Conservation (phyloP, 768 basidiomycete species). For the Lactifluus hygrophoroides region DNA sequence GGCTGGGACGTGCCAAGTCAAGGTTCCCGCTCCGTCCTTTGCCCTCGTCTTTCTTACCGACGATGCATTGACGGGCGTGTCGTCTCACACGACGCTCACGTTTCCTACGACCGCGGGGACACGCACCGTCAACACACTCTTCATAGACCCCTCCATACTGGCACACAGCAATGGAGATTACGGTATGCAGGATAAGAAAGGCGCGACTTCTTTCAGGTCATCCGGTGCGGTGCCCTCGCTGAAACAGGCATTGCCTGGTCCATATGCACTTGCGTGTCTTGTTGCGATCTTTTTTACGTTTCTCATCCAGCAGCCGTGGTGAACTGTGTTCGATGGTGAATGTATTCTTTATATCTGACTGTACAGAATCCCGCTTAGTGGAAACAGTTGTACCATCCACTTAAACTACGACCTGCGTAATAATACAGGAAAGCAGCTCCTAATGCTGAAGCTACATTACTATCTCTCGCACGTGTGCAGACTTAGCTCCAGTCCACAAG, state of each 20-base stretch:
- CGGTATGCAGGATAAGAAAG: constrained; percentile 27
- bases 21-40: constrained; percentile 61
- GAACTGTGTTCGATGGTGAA: not conserved
- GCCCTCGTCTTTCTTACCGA: constrained; percentile 65
- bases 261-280: not conserved
- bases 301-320: not conserved
- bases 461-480: not conserved
- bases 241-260: not conserved
- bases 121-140: constrained; percentile 44
- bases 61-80: constrained; percentile 31
- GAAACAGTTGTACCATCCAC: too few species aligned
- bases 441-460: not conserved
- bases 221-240: not conserved
- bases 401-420: not conserved
- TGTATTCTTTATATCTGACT: not conserved
- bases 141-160: constrained; percentile 46
- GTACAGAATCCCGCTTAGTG: too few species aligned
- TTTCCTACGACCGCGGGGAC: constrained; percentile 47
- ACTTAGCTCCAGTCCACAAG: not conserved
- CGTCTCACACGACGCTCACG: constrained; percentile 35
- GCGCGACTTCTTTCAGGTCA: constrained; percentile 27
- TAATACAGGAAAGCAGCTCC: not conserved
- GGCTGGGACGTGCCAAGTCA: constrained; percentile 47
- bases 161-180: constrained; percentile 55
- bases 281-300: not conserved